Percentiles rank a stretch among this genome's conserved stretches.
Conservation (phyloP, 305 asterid species). For the Rubia peregrina region DNA sequence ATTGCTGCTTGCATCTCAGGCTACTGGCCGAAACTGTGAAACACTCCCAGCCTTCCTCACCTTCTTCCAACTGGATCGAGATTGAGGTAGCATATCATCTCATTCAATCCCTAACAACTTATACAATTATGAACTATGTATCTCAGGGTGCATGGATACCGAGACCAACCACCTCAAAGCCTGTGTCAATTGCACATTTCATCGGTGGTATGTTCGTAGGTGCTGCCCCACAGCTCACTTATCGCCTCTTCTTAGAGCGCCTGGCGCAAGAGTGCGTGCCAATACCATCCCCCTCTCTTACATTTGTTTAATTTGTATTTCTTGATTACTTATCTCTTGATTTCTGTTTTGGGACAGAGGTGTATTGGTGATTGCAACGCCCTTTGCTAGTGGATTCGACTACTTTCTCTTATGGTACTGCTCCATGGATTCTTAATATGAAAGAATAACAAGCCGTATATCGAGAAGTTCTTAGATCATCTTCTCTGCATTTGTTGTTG, state of each 20-base stretch:
- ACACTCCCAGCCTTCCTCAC: slow-evolving; percentile 63
- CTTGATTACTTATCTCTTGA: background rate
- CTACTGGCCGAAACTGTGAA: slow-evolving; percentile 65
- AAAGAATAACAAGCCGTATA: too few relatives aligned
- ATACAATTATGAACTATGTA: background rate
- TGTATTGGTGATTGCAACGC: slow-evolving; percentile 78
- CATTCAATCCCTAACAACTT: too few relatives aligned
- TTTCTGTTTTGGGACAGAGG: slow-evolving; percentile 40
- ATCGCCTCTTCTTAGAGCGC: slow-evolving; percentile 85
- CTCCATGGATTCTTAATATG: too few relatives aligned
- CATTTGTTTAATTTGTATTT: background rate
- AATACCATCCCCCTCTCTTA: slow-evolving; percentile 12
- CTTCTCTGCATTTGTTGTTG: slow-evolving; percentile 25
- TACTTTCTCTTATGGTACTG: too few relatives aligned
- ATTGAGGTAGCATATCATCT: slow-evolving; percentile 43
- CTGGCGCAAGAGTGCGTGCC: slow-evolving; percentile 16
- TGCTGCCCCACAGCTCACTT: slow-evolving; percentile 98
- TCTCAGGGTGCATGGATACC: slow-evolving; percentile 92
- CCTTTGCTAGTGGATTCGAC: slow-evolving; percentile 95
- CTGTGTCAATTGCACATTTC: slow-evolving; percentile 63
- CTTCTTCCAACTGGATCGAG: slow-evolving; percentile 76
- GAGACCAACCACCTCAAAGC: slow-evolving; percentile 47
- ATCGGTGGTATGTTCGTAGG: slow-evolving; percentile 95
- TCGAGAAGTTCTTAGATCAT: too few relatives aligned
- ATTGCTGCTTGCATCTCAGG: slow-evolving; percentile 33